These are phyloP conservation scores for Boletus rubescentipes DNA, from an alignment of 768 basidiomycete species.

Conservation along the genomic window DNA sequence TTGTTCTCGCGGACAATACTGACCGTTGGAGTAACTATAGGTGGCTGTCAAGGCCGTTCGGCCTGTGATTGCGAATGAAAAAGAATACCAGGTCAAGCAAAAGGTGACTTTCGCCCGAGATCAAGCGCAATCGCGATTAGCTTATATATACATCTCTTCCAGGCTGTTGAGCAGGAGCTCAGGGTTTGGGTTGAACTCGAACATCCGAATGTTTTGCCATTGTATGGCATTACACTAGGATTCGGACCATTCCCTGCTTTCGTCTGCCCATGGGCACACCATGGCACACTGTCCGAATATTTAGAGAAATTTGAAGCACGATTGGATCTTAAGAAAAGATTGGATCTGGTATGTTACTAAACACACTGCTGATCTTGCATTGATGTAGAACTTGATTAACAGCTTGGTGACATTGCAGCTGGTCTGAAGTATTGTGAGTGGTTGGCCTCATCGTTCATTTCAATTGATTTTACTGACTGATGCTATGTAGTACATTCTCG, in stretches of 20 bases:
- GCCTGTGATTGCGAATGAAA: background rate
- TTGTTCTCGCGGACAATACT: background rate
- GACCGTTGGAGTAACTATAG: conserved; percentile 2
- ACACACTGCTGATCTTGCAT: background rate
- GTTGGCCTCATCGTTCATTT: background rate
- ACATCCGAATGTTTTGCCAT: conserved; percentile 32
- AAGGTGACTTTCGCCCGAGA: conserved; percentile 5
- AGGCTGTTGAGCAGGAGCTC: conserved; percentile 32
- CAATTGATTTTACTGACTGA: background rate
- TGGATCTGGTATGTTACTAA: conserved; percentile 16
- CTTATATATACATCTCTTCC: background rate
- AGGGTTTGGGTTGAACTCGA: conserved; percentile 29
- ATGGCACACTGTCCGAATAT: conserved; percentile 33
- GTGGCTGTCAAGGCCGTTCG: conserved; percentile 31
- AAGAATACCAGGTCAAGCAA: conserved; percentile 11
- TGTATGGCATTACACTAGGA: conserved; percentile 25
- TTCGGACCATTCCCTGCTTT: conserved; percentile 33
- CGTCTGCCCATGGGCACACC: conserved; percentile 34
- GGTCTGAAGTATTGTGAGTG: conserved; percentile 24
- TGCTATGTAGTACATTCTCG: conserved; percentile 22
- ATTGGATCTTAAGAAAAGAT: conserved; percentile 14
- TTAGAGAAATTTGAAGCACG: conserved; percentile 15
- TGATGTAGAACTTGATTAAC: background rate
- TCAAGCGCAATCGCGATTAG: background rate
- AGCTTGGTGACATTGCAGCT: conserved; percentile 27